These are phyloP conservation scores for Phytophthora syringae DNA, from an alignment of 352 stramenopile genomes.

Conservation along the genomic window DNA sequence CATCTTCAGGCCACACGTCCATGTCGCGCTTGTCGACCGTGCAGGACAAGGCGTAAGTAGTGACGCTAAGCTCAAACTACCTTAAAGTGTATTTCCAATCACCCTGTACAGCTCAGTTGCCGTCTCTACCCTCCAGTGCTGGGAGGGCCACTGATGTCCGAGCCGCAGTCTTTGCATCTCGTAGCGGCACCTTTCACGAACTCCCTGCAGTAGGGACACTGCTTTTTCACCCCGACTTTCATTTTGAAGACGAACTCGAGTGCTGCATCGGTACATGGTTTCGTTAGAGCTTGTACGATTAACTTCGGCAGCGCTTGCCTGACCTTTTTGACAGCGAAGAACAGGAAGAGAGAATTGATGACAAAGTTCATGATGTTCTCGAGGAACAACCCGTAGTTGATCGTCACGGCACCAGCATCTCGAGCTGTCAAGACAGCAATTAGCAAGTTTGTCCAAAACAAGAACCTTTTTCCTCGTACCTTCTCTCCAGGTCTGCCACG, in stretches of 20 bases:
- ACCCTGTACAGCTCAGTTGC: no score
- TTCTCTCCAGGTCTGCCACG: slow-evolving; percentile 74
- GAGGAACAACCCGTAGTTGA: slow-evolving; percentile 74
- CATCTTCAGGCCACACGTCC: slow-evolving; percentile 19
- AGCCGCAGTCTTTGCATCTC: slow-evolving; percentile 45
- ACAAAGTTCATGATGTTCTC: slow-evolving; percentile 82
- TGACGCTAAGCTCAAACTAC: background rate
- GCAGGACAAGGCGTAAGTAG: slow-evolving; percentile 28
- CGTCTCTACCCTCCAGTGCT: slow-evolving; percentile 14
- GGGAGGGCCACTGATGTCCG: slow-evolving; percentile 21
- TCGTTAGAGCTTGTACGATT: no score
- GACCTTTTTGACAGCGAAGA: slow-evolving; percentile 79
- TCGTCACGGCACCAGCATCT: slow-evolving; percentile 61
- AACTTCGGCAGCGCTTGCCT: background rate
- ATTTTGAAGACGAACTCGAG: slow-evolving; percentile 70
- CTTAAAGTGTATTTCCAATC: no score
- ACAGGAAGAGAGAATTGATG: slow-evolving; percentile 77
- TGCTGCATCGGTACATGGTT: no score
- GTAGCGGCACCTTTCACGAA: slow-evolving; percentile 67
- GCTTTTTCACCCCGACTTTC: slow-evolving; percentile 67
- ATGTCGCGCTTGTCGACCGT: slow-evolving; percentile 25
- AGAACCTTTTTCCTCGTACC: slow-evolving; percentile 25
- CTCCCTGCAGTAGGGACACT: slow-evolving; percentile 74
- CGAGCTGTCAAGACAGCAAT: slow-evolving; percentile 45
- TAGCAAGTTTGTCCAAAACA: background rate